Evolutionary conservation across 306 rosid genomes (phyloP), one percentile per base, ranked within the genome.

Genomic region (Lagenaria siceraria): DNA sequence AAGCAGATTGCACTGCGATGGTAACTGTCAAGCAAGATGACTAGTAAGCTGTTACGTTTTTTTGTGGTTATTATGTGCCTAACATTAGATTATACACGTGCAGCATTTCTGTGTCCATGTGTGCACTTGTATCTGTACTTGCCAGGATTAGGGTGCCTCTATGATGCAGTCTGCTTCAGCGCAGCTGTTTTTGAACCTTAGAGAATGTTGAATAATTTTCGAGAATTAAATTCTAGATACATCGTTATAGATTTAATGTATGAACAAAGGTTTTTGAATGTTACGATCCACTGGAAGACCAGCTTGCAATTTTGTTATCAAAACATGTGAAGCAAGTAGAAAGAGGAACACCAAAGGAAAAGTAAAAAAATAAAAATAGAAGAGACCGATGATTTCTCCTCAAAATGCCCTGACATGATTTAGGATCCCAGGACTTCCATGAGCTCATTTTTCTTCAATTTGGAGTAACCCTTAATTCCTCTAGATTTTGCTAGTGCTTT

Each of bases 401-500:
- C 17, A 46, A 46, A 46, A 46, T 46, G 52, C 17, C 18, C 5
- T 22, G 21, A 18, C 65, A 13, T 18, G 38, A 21, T 38, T 29
- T 76, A 78, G 31, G 86, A 71, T 33, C 58, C 42, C 31, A 87
- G 78, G 33, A 85, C 22, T 74, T 78, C 53, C 22, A 87, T 33
- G 1, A 90, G 92, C 78, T 88, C 89, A 18, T 36, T 78, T 74
- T 88, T 90, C 84, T 81, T 90, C 19, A 88, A 81, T 75, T 87
- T 90, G 1, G 91, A 87, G 86, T 90, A 88, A 49, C 96, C 88
- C 85, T 58, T 84, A 1, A 88, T 52, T 75, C 87, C 88, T 77
- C 88, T 85, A 65, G 87, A 83, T 82, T 88, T 88, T 49, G 89
- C 96, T 2, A 87, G 59, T 59, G 86, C 85, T 83, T 85, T 88